A percentile compares a stretch with the other conserved stretches of the same genome.
Conservation (phyloP, 306 rosid genomes). For the Echinosophora koreensis region DNA sequence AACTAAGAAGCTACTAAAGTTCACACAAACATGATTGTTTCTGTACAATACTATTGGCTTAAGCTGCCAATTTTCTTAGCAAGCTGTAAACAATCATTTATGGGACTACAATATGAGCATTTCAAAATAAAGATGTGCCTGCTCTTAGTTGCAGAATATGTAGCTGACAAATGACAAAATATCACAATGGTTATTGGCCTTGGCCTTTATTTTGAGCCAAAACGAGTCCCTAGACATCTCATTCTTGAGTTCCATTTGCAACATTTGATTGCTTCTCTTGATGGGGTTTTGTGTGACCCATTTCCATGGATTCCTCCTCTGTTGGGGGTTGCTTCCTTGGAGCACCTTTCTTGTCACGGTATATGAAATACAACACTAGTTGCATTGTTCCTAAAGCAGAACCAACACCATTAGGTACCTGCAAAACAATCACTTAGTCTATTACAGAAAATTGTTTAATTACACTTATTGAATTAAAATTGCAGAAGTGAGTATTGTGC, state of each 20-base stretch:
- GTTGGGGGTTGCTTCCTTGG: conserved; percentile 49
- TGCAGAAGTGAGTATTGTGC: conserved; percentile 28
- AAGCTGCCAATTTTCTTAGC: neutral
- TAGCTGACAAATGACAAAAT: conserved; percentile 18
- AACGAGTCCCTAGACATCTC: neutral
- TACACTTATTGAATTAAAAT: neutral
- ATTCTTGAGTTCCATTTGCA: conserved; percentile 38
- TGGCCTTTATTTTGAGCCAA: neutral
- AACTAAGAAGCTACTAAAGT: conserved; percentile 24
- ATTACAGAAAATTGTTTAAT: neutral
- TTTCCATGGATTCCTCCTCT: conserved; percentile 60
- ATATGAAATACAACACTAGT: conserved; percentile 76
- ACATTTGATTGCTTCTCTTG: conserved; percentile 45
- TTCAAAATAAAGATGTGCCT: conserved; percentile 4
- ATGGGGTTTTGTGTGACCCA: conserved; percentile 62
- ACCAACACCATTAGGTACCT: conserved; percentile 83
- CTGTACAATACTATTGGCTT: conserved; percentile 5
- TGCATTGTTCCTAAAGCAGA: conserved; percentile 73
- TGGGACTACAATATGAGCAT: conserved; percentile 22
- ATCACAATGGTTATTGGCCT: neutral
- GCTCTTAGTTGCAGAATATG: neutral
- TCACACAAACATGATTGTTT: conserved; percentile 1
- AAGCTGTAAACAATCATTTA: neutral
- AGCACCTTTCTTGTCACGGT: conserved; percentile 56
- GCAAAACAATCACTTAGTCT: conserved; percentile 2